A percentile compares a stretch with the other conserved stretches of the same genome.
These are phyloP conservation scores for Ophiosphaerella narmari DNA, from an alignment of 2,329 filamentous ascomycete species.

Conservation along the genomic window DNA sequence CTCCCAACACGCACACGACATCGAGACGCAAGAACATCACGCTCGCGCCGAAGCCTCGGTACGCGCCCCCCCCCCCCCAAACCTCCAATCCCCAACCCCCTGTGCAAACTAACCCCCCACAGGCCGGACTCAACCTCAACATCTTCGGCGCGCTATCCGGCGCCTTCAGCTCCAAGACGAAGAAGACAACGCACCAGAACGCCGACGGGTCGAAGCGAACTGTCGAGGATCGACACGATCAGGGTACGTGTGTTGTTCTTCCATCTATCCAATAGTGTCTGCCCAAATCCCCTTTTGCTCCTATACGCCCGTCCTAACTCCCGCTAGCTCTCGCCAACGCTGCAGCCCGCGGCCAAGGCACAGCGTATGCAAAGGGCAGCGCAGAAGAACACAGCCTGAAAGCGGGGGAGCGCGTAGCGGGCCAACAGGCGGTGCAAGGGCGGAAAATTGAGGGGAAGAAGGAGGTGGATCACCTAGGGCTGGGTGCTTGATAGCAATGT, in stretches of 20 bases:
- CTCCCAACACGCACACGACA: constrained; percentile 21
- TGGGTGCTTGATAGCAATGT: constrained; percentile 26
- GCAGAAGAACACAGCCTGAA: constrained; percentile 21
- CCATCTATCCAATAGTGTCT: too few relatives aligned
- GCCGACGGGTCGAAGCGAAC: constrained; percentile 28
- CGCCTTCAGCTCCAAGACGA: constrained; percentile 33
- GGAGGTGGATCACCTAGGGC: constrained; percentile 43
- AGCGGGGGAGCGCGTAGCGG: constrained; percentile 4
- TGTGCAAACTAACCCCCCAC: neutral
- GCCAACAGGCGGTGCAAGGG: constrained; percentile 12
- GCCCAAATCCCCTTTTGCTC: neutral
- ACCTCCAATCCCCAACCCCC: neutral
- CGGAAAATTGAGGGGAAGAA: constrained; percentile 13
- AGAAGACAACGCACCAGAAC: constrained; percentile 36
- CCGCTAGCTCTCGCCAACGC: constrained; percentile 24
- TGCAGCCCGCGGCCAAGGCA: constrained; percentile 22
- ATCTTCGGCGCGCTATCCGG: constrained; percentile 42
- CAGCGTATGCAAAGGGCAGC: constrained; percentile 25
- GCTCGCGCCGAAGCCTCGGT: constrained; percentile 40
- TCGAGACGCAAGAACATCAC: constrained; percentile 36
- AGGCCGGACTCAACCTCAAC: constrained; percentile 45
- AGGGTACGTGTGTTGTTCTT: constrained; percentile 17
- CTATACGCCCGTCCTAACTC: too few relatives aligned
- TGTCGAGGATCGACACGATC: constrained; percentile 30
- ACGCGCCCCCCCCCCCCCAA: constrained; percentile 1